Conservation (phyloP, 257 asterid species). For the Solanum chilense region DNA sequence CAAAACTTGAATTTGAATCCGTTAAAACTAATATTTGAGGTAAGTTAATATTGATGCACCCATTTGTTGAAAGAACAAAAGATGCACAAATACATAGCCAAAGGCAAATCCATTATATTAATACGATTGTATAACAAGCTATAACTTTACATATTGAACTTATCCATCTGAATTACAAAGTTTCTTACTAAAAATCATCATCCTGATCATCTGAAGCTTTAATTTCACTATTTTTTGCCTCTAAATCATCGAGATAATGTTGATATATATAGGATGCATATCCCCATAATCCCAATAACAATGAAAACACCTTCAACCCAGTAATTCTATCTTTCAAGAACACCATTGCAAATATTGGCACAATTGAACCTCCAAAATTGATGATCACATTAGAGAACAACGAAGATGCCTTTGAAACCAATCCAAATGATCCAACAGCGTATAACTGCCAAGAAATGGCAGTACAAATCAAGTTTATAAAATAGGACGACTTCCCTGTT, state of each 20-base stretch:
- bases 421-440: slow-evolving; percentile 20
- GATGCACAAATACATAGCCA: too few species aligned
- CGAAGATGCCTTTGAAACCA: slow-evolving; percentile 30
- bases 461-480: slow-evolving; percentile 1
- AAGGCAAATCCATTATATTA: neutral
- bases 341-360: slow-evolving; percentile 23
- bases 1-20: too few species aligned
- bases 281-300: slow-evolving; percentile 29
- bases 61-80: too few species aligned
- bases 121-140: neutral
- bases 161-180: neutral
- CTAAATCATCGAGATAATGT: slow-evolving; percentile 11
- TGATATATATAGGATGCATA: slow-evolving; percentile 29
- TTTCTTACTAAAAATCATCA: neutral
- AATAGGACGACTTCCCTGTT: slow-evolving; percentile 14
- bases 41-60: too few species aligned
- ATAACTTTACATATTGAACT: too few species aligned
- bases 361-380: slow-evolving; percentile 22
- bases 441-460: slow-evolving; percentile 31
- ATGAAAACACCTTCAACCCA: slow-evolving; percentile 18
- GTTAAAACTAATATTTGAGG: too few species aligned
- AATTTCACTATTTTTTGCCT: neutral
- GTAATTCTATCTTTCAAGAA: slow-evolving; percentile 33
- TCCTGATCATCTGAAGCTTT: neutral
- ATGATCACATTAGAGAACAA: slow-evolving; percentile 33